Conservation (phyloP, 2,329 filamentous ascomycete genomes). For the Claviceps sorghi region DNA sequence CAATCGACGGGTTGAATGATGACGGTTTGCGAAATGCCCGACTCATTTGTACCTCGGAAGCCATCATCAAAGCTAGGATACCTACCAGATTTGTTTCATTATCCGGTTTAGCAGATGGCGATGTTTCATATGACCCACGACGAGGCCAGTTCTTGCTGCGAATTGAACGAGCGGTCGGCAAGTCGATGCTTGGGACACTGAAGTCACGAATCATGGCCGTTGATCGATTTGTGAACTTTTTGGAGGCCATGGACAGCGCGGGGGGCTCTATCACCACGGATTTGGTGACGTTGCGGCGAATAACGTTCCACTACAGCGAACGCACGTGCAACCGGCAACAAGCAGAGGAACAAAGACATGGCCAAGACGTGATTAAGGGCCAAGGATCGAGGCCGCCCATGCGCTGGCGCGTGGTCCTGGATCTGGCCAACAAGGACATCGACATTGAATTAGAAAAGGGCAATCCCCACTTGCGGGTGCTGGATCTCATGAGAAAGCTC, state of each 20-base stretch:
- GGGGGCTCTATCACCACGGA: constrained; percentile 41
- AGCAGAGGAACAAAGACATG: background rate
- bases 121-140: constrained; percentile 45
- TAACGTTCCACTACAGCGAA: constrained; percentile 53
- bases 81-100: constrained; percentile 41
- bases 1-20: constrained; percentile 4
- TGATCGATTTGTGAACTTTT: constrained; percentile 54
- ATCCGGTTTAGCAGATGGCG: constrained; percentile 38
- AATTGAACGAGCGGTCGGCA: constrained; percentile 43
- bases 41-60: constrained; percentile 32
- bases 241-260: constrained; percentile 47
- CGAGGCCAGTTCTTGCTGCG: constrained; percentile 50
- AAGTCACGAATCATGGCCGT: constrained; percentile 48
- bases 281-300: constrained; percentile 43
- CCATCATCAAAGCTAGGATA: constrained; percentile 38
- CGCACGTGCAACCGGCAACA: constrained; percentile 9
- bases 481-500: constrained; percentile 41
- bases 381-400: constrained; percentile 5
- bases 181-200: constrained; percentile 44
- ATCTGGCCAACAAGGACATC: constrained; percentile 40
- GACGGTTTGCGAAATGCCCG: constrained; percentile 6
- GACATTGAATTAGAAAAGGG: constrained; percentile 42
- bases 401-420: constrained; percentile 40
- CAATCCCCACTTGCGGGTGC: constrained; percentile 54
- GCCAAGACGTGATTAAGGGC: background rate